Base-by-base conservation (phyloP, 176 grass and related monocot species). In the Guadua angustifolia region DNA sequence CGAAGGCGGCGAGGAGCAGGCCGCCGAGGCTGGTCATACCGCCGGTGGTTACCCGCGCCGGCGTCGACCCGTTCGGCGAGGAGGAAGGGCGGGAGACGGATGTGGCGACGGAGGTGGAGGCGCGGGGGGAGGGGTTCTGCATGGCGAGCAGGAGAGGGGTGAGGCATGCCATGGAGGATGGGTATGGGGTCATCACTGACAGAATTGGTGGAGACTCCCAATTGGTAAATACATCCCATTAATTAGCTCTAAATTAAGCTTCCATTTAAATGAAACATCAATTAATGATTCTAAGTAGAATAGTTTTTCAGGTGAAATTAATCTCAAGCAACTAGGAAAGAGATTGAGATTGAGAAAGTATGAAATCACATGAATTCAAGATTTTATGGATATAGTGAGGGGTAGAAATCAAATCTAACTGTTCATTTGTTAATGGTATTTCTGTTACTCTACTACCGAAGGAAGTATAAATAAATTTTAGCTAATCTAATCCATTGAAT, bases 81-180 rank as follows among this genome's bases (percentile, higher is more conserved):
- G 76, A 58, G 10, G 76, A 57, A 17, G 82, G 76, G 62, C 21
- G 22, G 67, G 84, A 81, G 26, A 63, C 82, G 29, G 83, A 84
- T 21, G 71, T 71, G 33, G 75, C 32, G 21, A 84, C 79, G 15
- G 88, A 74, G 61, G 22, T 84, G 44, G 88, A 88, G 69, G 83
- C 80, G 21, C 65, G 82, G 66, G 92, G 90, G 13, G 47, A 86
- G 39, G 88, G 83, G 19, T 97, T 91, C 74, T 91, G 86, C 19
- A 24, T 97, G 57, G 88, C 83, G 19, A 83, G 89, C 61, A 91
- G 75, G 69, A 86, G 80, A 83, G 95, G 95, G 24, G 71, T 77
- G 26, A 79, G 95, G 39, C 86, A 83, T 62, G 88, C 79, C 33
- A 97, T 97, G 95, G 95, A 97, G 38, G 92, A 97, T 76, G 92